Conservation (phyloP, 768 basidiomycete genomes). For the Mycena vulgaris region DNA sequence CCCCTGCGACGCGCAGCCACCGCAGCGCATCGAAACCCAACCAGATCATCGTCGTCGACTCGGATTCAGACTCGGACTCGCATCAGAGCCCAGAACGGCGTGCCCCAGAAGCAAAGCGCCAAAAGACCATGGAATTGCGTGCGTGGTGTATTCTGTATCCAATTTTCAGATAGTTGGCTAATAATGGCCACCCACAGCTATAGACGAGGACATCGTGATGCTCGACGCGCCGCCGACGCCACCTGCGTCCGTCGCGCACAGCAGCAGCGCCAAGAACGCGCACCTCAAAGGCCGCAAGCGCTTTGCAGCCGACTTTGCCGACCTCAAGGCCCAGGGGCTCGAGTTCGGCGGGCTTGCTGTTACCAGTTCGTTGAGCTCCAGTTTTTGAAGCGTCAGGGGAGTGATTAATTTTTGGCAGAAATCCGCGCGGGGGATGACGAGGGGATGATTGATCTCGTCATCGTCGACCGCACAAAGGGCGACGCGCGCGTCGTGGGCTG, state of each 20-base stretch:
- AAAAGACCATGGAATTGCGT: conserved; percentile 29
- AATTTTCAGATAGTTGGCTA: not conserved
- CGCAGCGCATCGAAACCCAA: conserved; percentile 3
- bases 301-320: conserved; percentile 71
- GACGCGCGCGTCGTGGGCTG: conserved; percentile 44
- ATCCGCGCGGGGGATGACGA: conserved; percentile 74
- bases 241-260: conserved; percentile 23
- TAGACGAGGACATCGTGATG: conserved; percentile 37
- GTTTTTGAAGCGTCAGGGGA: not conserved
- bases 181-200: not conserved
- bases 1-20: conserved; percentile 25
- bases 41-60: conserved; percentile 16
- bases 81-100: not conserved
- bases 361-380: conserved; percentile 55
- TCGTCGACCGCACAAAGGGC: conserved; percentile 48
- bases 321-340: conserved; percentile 58
- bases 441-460: conserved; percentile 68
- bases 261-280: conserved; percentile 51
- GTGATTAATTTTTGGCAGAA: conserved; percentile 49
- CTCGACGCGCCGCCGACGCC: conserved; percentile 38
- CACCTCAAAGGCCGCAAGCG: conserved; percentile 70
- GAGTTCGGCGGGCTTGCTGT: conserved; percentile 55
- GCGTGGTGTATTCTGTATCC: not conserved
- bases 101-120: conserved; percentile 14
- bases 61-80: conserved; percentile 19